These are phyloP conservation scores for Colletotrichum cereale DNA, from an alignment of 2,329 filamentous ascomycete genomes.

Conservation along the genomic window DNA sequence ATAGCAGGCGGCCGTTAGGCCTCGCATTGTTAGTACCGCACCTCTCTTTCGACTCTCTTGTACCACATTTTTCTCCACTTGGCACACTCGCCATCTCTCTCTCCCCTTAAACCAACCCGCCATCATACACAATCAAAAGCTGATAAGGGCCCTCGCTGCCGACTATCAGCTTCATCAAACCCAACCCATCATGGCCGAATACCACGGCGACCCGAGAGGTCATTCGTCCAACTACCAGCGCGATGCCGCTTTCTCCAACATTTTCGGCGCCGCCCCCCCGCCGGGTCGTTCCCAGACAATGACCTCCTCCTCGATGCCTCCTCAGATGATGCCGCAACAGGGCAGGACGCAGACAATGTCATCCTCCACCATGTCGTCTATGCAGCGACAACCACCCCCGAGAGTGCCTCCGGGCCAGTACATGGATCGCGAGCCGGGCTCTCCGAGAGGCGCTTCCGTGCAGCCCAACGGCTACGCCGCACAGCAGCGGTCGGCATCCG, in stretches of 20 bases:
- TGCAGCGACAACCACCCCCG: conserved; percentile 75
- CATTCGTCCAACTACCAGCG: conserved; percentile 76
- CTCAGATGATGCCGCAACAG: conserved; percentile 61
- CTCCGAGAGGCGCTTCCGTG: conserved; percentile 54
- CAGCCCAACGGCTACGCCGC: conserved; percentile 49
- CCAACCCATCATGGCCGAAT: conserved; percentile 66
- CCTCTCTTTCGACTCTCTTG: conserved; percentile 30
- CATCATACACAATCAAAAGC: conserved; percentile 26
- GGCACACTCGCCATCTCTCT: conserved; percentile 39
- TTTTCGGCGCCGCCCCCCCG: conserved; percentile 89
- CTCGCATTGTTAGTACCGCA: conserved; percentile 40
- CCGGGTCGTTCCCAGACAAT: conserved; percentile 95
- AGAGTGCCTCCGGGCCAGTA: conserved; percentile 59
- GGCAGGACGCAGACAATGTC: conserved; percentile 83
- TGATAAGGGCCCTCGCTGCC: conserved; percentile 31
- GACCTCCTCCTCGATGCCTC: conserved; percentile 79
- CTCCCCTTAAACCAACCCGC: conserved; percentile 36
- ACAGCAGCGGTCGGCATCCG: conserved; percentile 63
- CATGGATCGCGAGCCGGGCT: conserved; percentile 52
- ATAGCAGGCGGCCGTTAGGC: conserved; percentile 43
- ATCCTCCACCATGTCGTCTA: conserved; percentile 58
- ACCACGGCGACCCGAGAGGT: conserved; percentile 63
- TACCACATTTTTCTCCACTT: conserved; percentile 42
- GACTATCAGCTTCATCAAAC: conserved; percentile 50
- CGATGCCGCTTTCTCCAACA: conserved; percentile 95